Base-by-base conservation (phyloP, 2,329 filamentous ascomycete species). In the Diplodia sapinea region DNA sequence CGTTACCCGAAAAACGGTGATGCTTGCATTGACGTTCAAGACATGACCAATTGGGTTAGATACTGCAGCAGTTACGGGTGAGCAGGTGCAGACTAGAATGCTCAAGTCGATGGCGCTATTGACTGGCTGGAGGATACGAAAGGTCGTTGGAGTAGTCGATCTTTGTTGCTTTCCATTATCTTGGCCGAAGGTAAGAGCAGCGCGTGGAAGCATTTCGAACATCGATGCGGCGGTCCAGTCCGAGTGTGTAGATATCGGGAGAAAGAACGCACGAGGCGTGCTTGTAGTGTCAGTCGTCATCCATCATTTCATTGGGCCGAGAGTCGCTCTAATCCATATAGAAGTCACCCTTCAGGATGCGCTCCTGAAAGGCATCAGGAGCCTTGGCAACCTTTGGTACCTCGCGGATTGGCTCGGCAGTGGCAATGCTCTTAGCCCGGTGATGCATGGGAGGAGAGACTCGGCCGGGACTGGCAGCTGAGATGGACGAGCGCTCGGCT, bases 331-430 rank as follows among this genome's bases (percentile, higher is more conserved):
- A 97, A 76, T 97, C 94, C 93, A 98, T 97, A 83, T 95, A 95
- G 75, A 99, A 98, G 76, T 99, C 95, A 55, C 94, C 95, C 82
- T 97, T 95, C 72, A 99, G 86, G 74, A 99, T 98, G 72, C 96
- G 89, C 85, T 99, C 95, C 80, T 97, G 94, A 82, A 97, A 95
- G 70, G 91, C 91, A 82, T 99, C 95, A 36, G 94, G 94, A 33
- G 81, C 79, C 70, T 79, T 80, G 38, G 79, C 75, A 62, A 80
- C 76, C 83, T 94, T 96, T 51, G 83, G 82, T 73, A 84, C 84
- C 71, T 85, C 80, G 67, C 81, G 81, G 5, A 81, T 81, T 63
- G 83, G 83, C 73, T 88, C 86, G 84, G 87, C 85, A 70, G 84
- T 79, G 29, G 87, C 82, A 68, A 93, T 84, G 67, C 90, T 92